Evolutionary conservation across 306 rosid species (phyloP), one percentile per base, ranked within the genome.

Genomic region (Lathyrus oleraceus): DNA sequence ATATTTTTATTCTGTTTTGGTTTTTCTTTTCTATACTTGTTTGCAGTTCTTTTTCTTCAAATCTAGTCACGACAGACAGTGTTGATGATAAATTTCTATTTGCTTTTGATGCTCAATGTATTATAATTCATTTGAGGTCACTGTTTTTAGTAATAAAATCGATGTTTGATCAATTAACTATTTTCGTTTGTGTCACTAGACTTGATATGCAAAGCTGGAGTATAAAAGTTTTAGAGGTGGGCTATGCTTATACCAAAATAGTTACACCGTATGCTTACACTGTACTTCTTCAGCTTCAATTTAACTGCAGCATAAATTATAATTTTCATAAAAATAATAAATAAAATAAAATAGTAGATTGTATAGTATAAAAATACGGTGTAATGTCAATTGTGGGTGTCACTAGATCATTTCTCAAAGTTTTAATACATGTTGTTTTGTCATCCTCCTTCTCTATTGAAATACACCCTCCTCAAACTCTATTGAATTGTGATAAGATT

Each of bases 51-150:
- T 59, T 17, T 30, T 54, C 5, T 32, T 12, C 35, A 60, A 36
- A 56, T 58, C 10, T 20, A 28, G 40, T 14, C 9, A 58, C 25
- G 27, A 57, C 21, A 69, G 27, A 57, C 21, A 69, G 42, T 25
- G 21, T 16, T 20, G 66, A n/a, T 27, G 65, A 65, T 40, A n/a
- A n/a, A 16, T 20, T 45, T 44, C 30, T 42, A 30, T 52, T 53
- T 53, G 42, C 49, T 32, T 62, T 44, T 35, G 56, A 45, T 56
- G 12, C 51, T 42, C 63, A 53, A 35, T 67, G 45, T 32, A 17
- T 27, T 19, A 25, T 65, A 54, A 59, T 32, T 28, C 16, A 4
- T 42, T 20, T 19, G 10, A 43, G 40, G 10, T 39, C 4, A 3
- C 0, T 14, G 4, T 44, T 1, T n/a, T 44, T 0, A 14, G 14